Base-by-base conservation (phyloP, 371 early-diverging fungal species). In the Zychaea mexicana region DNA sequence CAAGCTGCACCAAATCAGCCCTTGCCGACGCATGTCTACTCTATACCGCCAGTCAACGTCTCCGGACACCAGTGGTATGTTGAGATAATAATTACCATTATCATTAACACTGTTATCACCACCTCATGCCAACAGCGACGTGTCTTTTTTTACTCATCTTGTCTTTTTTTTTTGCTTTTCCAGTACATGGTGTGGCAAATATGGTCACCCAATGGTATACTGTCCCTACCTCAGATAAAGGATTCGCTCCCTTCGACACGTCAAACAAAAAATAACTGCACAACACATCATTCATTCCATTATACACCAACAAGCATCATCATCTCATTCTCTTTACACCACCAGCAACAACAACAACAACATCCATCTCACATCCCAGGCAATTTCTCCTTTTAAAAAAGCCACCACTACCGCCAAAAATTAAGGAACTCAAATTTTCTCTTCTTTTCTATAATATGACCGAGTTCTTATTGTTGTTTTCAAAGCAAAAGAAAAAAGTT, bases 141-240 rank as follows among this genome's bases (percentile, higher is more conserved):
- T n/a, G n/a, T 15, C 39, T 39, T 13, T 46, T 21, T 46, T 21
- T 54, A 21, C 31, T n/a, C 33, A 21, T 22, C 33, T 45, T 32
- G 19, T 24, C 27, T 28, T 45, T 26, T 58, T 32, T 15, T 31
- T 9, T 15, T 28, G 27, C 26, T 28, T 30, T 6, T 26, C 30
- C 45, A 70, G 70, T 52, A 42, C 66, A 10, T 70, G 70, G 70
- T 70, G 70, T 46, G 70, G 70, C 26, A 70, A 65, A 55, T 70
- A 66, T 33, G 70, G 70, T 33, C 70, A 70, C 36, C 19, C 32
- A 28, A 54, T 64, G 57, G 32, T 22, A 2, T 22, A 7, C 21
- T 70, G 70, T 24, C 70, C 70, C 0, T 57, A 60, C 13, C 66
- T 70, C 17, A 70, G 60, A 52, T 69, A 53, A 65, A 1, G 13